Evolutionary conservation across 169 alveolate species (phyloP).

Genomic region (Cryptosporidium meleagridis): DNA sequence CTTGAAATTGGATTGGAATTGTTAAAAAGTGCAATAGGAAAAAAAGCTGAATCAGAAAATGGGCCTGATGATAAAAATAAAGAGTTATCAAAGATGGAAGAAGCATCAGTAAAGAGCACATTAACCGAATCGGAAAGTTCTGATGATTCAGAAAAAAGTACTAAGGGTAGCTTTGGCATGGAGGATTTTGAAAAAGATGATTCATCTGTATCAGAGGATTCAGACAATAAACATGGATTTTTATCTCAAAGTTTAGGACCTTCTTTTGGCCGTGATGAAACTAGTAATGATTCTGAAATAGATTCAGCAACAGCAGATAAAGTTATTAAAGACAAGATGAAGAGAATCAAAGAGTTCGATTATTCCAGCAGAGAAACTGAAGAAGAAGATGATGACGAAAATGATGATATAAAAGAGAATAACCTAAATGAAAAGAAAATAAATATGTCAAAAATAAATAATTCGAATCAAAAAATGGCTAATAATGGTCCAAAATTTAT

Average conservation of each 20-base stretch:
- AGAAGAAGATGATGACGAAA: not conserved
- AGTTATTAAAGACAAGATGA: not conserved
- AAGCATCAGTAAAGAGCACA: not conserved
- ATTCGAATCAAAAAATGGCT: not conserved
- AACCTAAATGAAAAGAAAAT: not conserved
- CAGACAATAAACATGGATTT: not conserved
- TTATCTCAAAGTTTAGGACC: constrained; percentile 60
- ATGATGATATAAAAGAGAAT: not conserved
- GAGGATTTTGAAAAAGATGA: constrained; percentile 20
- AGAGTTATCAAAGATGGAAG: too few relatives aligned
- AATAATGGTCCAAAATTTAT: not conserved
- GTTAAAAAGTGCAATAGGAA: constrained; percentile 5
- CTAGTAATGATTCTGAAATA: not conserved
- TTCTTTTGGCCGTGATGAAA: not conserved
- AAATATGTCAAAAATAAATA: not conserved
- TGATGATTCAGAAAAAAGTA: not conserved
- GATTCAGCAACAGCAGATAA: constrained; percentile 11
- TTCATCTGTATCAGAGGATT: not conserved
- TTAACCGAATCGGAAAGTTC: constrained; percentile 1
- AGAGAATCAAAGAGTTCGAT: not conserved
- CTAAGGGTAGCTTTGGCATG: not conserved
- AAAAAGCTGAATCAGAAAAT: not conserved
- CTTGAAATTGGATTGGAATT: constrained; percentile 5
- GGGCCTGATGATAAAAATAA: not conserved
- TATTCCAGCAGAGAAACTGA: not conserved